Evolutionary conservation across 129 eudicot species (phyloP), one percentile per base, ranked within the genome.

Genomic region (Sambucus nigra): DNA sequence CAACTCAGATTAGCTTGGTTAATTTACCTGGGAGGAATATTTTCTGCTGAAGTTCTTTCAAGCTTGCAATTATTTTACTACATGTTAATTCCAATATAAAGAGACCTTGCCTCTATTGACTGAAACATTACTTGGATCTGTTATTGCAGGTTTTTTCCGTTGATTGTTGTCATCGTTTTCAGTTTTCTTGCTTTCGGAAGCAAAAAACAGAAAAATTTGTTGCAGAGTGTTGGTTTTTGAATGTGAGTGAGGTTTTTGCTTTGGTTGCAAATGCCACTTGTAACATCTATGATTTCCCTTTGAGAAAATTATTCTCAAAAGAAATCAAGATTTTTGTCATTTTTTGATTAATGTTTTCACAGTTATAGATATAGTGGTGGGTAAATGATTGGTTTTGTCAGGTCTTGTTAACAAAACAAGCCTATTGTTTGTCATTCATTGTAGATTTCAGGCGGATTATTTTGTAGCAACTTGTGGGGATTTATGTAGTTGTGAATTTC

Each of bases 71-170:
- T 40, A 8, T 8, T 25, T 42, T 16, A 42, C 25, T 58, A 0
- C 25, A n/a, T 3, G n/a, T 0, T 5, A 48, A 33, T 5, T 14
- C n/a, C 29, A 18, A 40, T 42, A 5, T 21, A n/a, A 29, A 18
- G n/a, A n/a, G n/a, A n/a, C n/a, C n/a, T n/a, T n/a, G n/a, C n/a
- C n/a, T n/a, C n/a, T n/a, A 22, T 9, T 16, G n/a, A 60, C 12
- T 2, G 55, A 22, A 47, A 16, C 21, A 11, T 32, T 15, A 21
- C 5, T 24, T 24, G 3, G 31, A 55, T 23, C 25, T 18, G 20
- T 35, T 52, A 25, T 52, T 55, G 70, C 70, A 54, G 70, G 70
- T 54, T 12, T 44, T 25, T 13, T 19, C 7, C 5, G 27, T 53
- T 53, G 47, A 55, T 65, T 28, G 38, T 53, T 42, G 38, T 55